These are phyloP conservation scores for Cardamine chenopodiifolia DNA, from an alignment of 345 rosid species.

Conservation along the genomic window DNA sequence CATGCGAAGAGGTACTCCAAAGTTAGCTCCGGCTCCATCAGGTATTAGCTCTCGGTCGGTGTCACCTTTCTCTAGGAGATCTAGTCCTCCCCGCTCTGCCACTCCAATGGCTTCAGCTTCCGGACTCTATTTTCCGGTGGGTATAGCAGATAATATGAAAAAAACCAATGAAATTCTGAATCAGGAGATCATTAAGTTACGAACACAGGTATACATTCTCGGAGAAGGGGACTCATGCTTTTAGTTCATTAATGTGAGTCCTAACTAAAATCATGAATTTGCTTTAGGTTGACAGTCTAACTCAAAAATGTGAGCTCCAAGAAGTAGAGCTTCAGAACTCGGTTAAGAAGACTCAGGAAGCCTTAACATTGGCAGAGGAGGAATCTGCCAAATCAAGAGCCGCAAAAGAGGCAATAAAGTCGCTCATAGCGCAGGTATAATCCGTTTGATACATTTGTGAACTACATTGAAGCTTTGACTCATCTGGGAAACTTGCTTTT, in stretches of 20 bases:
- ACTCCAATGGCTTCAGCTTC: slow-evolving; percentile 93
- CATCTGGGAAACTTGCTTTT: background rate
- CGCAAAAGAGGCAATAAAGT: slow-evolving; percentile 94
- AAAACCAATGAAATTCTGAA: slow-evolving; percentile 88
- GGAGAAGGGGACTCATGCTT: slow-evolving; percentile 13
- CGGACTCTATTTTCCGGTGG: slow-evolving; percentile 88
- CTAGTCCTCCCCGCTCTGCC: slow-evolving; percentile 96
- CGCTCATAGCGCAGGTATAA: slow-evolving; percentile 83
- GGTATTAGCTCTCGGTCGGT: slow-evolving; percentile 90
- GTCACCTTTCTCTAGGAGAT: slow-evolving; percentile 93
- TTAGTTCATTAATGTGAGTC: slow-evolving; percentile 12
- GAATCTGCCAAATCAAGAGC: slow-evolving; percentile 91
- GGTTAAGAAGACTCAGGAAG: slow-evolving; percentile 80
- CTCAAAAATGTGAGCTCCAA: slow-evolving; percentile 77
- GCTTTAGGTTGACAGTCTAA: slow-evolving; percentile 78
- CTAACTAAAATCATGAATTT: slow-evolving; percentile 28
- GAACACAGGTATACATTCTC: slow-evolving; percentile 67
- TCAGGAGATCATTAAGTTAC: slow-evolving; percentile 88
- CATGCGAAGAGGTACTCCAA: slow-evolving; percentile 65
- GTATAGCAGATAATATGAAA: slow-evolving; percentile 80
- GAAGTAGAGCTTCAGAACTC: slow-evolving; percentile 88
- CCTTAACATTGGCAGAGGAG: slow-evolving; percentile 69
- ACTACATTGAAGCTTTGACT: slow-evolving; percentile 18
- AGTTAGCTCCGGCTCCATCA: slow-evolving; percentile 70
- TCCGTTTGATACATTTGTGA: slow-evolving; percentile 4